Percentiles rank a stretch among this genome's conserved stretches.
Conservation (phyloP, 2,329 filamentous ascomycete genomes). For the Trichoderma asperellum region DNA sequence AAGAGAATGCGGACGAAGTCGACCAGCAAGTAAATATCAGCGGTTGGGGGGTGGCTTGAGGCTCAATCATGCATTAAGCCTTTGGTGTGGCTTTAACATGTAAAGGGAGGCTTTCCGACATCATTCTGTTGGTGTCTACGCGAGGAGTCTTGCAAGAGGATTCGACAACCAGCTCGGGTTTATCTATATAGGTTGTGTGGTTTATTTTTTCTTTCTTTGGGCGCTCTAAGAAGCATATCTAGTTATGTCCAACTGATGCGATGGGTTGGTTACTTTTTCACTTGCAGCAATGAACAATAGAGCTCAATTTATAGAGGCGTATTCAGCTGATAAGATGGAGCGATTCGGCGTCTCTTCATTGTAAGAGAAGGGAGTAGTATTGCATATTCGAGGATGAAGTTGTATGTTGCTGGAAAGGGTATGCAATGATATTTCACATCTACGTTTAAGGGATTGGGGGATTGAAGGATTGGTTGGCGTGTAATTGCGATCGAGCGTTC, state of each 20-base stretch:
- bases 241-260: constrained; percentile 1
- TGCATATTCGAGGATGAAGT: background rate
- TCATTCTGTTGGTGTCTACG: background rate
- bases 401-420: background rate
- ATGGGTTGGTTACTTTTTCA: background rate
- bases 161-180: background rate
- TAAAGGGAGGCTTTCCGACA: background rate
- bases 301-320: background rate
- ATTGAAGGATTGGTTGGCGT: too few species aligned
- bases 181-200: background rate
- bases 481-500: too few species aligned
- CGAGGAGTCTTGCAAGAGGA: background rate
- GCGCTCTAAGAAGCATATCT: background rate
- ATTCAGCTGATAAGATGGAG: background rate
- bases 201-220: background rate
- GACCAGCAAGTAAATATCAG: constrained; percentile 31
- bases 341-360: background rate
- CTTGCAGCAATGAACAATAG: too few species aligned
- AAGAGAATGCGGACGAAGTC: constrained; percentile 38
- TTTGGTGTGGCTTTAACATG: background rate
- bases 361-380: background rate
- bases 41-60: constrained; percentile 6
- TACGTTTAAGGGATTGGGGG: background rate
- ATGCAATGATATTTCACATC: background rate
- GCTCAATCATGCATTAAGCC: background rate